Conservation (phyloP, 73 alveolate genomes). For the Tetrahymena elliotti region DNA sequence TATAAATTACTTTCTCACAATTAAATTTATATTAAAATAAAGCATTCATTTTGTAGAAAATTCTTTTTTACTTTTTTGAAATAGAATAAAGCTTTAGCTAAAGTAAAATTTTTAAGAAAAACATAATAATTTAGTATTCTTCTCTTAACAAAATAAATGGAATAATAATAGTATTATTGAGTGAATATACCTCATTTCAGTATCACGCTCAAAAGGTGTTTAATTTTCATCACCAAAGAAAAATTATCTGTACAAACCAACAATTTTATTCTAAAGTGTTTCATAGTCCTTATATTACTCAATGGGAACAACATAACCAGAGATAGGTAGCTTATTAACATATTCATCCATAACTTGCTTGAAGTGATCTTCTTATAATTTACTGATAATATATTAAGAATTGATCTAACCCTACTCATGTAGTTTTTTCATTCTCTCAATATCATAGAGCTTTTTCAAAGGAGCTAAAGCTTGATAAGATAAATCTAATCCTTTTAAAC, state of each 20-base stretch:
- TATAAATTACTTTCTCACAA: too few species aligned
- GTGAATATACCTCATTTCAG: conserved; percentile 30
- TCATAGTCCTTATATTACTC: conserved; percentile 44
- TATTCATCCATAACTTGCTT: conserved; percentile 61
- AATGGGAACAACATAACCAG: conserved; percentile 63
- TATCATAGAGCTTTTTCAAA: conserved; percentile 45
- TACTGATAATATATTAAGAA: conserved; percentile 49
- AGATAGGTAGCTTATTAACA: conserved; percentile 45
- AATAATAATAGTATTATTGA: neutral
- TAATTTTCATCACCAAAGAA: conserved; percentile 58
- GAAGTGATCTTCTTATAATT: conserved; percentile 61
- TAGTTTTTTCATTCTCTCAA: conserved; percentile 38
- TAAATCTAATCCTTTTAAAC: conserved; percentile 33
- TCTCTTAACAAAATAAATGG: neutral
- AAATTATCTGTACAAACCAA: conserved; percentile 30
- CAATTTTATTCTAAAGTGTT: conserved; percentile 42
- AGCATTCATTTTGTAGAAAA: neutral
- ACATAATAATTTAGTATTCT: too few species aligned
- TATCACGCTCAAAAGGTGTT: conserved; percentile 53
- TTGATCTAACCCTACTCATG: conserved; percentile 47
- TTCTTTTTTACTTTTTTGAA: neutral
- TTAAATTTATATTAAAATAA: too few species aligned
- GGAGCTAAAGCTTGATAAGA: conserved; percentile 47
- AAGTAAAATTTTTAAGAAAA: too few species aligned
- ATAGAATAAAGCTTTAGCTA: too few species aligned